phyloP scores from a whole-genome alignment of 179 eudicot genomes.

The Nepenthes alata region DNA sequence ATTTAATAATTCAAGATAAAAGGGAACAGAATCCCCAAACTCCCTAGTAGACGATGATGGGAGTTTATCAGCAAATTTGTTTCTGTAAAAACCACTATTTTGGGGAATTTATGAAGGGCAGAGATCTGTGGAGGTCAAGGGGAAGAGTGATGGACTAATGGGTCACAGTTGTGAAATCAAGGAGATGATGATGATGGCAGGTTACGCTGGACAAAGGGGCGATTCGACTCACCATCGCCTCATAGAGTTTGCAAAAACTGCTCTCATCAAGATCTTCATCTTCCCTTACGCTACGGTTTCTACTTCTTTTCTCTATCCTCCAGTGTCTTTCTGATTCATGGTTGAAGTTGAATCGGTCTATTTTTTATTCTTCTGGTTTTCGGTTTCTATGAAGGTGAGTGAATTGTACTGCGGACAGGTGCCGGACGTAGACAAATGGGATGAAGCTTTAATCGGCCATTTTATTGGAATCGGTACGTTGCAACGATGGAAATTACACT shows the following conservation, averaged over 20 bases:
- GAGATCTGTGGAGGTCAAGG: too few relatives aligned
- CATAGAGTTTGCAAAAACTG: constrained; percentile 62
- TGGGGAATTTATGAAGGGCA: too few relatives aligned
- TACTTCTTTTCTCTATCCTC: not conserved
- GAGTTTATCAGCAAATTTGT: too few relatives aligned
- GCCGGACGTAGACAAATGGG: constrained; percentile 66
- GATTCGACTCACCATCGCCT: constrained; percentile 47
- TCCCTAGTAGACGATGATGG: too few relatives aligned
- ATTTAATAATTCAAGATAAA: too few relatives aligned
- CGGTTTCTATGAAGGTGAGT: constrained; percentile 34
- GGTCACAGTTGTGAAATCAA: too few relatives aligned
- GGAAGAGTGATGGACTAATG: too few relatives aligned
- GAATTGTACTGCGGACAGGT: constrained; percentile 75
- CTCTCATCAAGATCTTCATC: constrained; percentile 74
- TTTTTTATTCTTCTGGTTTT: not conserved
- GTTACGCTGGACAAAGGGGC: too few relatives aligned
- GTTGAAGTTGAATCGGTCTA: not conserved
- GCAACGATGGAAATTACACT: not conserved
- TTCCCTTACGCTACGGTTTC: constrained; percentile 73
- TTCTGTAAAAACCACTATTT: too few relatives aligned
- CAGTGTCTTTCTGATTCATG: too few relatives aligned
- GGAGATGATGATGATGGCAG: too few relatives aligned
- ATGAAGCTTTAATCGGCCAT: constrained; percentile 73
- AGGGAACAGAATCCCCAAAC: too few relatives aligned
- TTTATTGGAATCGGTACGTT: constrained; percentile 81